phyloP scores from a whole-genome alignment of 192 early-diverging fungal species.

The Allomyces macrogynus region DNA sequence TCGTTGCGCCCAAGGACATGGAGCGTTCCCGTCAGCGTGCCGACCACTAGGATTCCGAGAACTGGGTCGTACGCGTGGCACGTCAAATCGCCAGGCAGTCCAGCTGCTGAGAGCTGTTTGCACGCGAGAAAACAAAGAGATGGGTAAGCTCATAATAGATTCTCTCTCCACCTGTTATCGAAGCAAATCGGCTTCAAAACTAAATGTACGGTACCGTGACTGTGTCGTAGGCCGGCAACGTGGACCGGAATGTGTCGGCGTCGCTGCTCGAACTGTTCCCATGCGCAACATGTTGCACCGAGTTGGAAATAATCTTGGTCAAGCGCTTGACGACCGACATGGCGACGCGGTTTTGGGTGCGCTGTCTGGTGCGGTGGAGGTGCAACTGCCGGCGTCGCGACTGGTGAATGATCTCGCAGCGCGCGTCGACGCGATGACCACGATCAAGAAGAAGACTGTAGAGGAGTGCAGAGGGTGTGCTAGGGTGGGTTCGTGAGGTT shows the following conservation, averaged over 20 bases:
- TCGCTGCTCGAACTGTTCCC: neutral
- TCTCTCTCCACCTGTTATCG: neutral
- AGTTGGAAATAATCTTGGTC: neutral
- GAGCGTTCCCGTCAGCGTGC: neutral
- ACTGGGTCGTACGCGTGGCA: neutral
- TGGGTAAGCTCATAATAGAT: neutral
- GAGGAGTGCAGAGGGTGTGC: too few species aligned
- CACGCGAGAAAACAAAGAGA: too few species aligned
- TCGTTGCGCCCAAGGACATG: neutral
- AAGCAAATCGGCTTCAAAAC: too few species aligned
- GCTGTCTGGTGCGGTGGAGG: too few species aligned
- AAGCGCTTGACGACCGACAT: neutral
- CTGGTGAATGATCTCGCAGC: too few species aligned
- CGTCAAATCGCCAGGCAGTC: neutral
- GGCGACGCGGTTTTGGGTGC: neutral
- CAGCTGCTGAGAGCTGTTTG: neutral
- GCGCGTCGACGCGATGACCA: too few species aligned
- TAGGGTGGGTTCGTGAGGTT: too few species aligned
- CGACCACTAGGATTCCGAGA: neutral
- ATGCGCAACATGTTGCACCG: neutral
- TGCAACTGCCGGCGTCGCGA: too few species aligned
- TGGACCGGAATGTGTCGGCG: neutral
- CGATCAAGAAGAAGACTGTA: too few species aligned
- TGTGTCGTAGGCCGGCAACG: neutral
- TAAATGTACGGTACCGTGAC: too few species aligned